These are phyloP conservation scores for Echinochloa phyllopogon DNA, from an alignment of 176 grass and related monocot genomes.

Conservation along the genomic window DNA sequence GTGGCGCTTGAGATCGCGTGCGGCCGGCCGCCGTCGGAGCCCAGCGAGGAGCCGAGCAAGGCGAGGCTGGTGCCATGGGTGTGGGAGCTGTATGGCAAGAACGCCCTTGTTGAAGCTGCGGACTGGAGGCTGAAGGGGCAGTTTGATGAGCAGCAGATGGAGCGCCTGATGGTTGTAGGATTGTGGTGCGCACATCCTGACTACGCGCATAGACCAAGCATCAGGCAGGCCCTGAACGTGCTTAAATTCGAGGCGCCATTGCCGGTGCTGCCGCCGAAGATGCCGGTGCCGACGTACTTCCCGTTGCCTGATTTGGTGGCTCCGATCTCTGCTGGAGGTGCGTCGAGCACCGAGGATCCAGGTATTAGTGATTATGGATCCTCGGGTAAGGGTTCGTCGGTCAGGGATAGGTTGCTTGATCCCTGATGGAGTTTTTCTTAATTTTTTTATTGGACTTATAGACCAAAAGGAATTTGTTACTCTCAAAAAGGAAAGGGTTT, in stretches of 20 bases:
- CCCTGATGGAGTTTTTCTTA: slow-evolving; percentile 20
- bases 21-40: slow-evolving; percentile 60
- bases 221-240: slow-evolving; percentile 65
- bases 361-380: slow-evolving; percentile 18
- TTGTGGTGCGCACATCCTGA: slow-evolving; percentile 86
- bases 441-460: not conserved
- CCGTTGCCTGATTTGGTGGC: slow-evolving; percentile 45
- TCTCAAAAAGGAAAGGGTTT: not conserved
- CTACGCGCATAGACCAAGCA: slow-evolving; percentile 62
- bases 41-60: slow-evolving; percentile 44
- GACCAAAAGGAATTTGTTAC: not conserved
- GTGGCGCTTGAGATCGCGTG: slow-evolving; percentile 77
- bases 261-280: slow-evolving; percentile 57
- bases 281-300: slow-evolving; percentile 68
- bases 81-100: slow-evolving; percentile 79
- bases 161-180: slow-evolving; percentile 71
- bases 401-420: slow-evolving; percentile 30
- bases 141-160: slow-evolving; percentile 69
- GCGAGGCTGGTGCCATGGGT: slow-evolving; percentile 65
- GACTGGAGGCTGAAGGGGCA: slow-evolving; percentile 55
- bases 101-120: slow-evolving; percentile 59
- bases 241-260: slow-evolving; percentile 71
- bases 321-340: slow-evolving; percentile 25
- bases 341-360: not conserved
- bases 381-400: slow-evolving; percentile 12